Evolutionary conservation across 1,284 basidiomycete species (phyloP), one percentile per base, ranked within the genome.

Genomic region (Neonothopanus nambi): DNA sequence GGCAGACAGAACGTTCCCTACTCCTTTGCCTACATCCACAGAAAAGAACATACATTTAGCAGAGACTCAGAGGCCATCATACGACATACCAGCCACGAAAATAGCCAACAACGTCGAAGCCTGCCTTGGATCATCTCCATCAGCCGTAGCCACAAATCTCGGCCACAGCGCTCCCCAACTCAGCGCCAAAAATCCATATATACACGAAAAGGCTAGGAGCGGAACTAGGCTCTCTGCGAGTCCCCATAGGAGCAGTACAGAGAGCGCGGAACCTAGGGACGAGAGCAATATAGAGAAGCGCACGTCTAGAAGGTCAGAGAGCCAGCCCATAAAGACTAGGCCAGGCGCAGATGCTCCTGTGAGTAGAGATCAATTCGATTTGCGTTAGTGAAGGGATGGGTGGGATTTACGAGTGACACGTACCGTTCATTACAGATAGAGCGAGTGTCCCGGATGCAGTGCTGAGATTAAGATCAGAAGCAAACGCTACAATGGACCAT

Each of bases 131-230:
- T 58, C 57, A 42, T 51, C 52, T 11, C 28, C 48, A 51, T 46
- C 56, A 13, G 28, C 26, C 15, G 41, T 47, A 23, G 52, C 54
- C 4, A 49, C 53, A 26, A 54, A 57, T 45, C 50, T 49, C 6
- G 56, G 52, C 56, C 56, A 57, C 21, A 57, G 36, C 11, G 56
- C 48, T 20, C 41, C 26, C 56, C 56, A 57, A 35, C 52, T 52
- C 18, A 40, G 40, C 5, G 52, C 50, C 15, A 57, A 35, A 26
- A 57, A 54, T 8, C 56, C 56, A 24, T 51, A 57, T 6, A 54
- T 15, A 21, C 44, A 48, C n/a, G 49, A n/a, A 45, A 55, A 58
- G 7, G 41, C 35, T 6, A 55, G 12, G 8, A 58, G 30, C 24
- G 56, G 52, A 23, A 40, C 40, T 7, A 52, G 33, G n/a, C 23